A percentile compares a stretch with the other conserved stretches of the same genome.
These are phyloP conservation scores for Chrysoporthe austroafricana DNA, from an alignment of 2,329 filamentous ascomycete genomes.

Conservation along the genomic window DNA sequence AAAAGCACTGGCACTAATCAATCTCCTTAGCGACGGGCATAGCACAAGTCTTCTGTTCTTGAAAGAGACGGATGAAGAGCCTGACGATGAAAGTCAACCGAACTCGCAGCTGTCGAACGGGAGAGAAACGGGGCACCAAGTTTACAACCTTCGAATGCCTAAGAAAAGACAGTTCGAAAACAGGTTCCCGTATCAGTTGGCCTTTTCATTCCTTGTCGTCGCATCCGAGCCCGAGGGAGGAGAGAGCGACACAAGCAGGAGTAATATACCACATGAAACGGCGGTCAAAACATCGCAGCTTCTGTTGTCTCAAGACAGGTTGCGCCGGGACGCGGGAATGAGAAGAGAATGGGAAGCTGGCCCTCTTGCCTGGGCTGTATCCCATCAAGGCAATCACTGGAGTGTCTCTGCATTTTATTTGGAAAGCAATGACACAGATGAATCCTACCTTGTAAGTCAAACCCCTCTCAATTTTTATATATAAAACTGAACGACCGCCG, in stretches of 20 bases:
- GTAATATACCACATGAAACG: not conserved
- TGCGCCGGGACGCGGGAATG: not conserved
- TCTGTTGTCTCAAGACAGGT: not conserved
- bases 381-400: not conserved
- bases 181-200: not conserved
- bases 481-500: constrained; percentile 4
- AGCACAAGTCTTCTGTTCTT: no score
- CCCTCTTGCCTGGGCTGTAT: not conserved
- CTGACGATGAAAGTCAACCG: no score
- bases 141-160: not conserved
- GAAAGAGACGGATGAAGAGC: no score
- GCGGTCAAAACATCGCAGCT: no score
- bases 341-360: not conserved
- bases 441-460: not conserved
- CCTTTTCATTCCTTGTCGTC: not conserved
- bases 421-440: not conserved
- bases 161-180: not conserved
- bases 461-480: not conserved
- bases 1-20: no score
- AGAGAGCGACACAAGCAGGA: not conserved
- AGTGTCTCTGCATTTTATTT: not conserved
- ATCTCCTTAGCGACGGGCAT: no score
- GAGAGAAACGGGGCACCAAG: not conserved
- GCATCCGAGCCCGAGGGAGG: not conserved
- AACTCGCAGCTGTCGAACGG: no score